Percentiles rank a stretch among this genome's conserved stretches.
Conservation (phyloP, 129 eudicot genomes). For the Heracleum sosnowskyi region DNA sequence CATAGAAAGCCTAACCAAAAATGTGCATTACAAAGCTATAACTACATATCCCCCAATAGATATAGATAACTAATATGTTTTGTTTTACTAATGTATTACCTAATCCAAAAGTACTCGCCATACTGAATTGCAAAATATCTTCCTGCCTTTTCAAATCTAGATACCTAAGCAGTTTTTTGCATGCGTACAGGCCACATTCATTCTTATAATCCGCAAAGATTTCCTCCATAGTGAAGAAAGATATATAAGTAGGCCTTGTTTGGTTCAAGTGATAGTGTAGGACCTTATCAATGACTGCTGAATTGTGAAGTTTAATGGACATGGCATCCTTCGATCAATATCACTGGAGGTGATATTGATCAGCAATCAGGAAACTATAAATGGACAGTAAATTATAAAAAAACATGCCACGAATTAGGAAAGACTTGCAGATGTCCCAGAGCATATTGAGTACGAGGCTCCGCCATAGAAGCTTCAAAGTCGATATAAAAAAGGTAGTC, state of each 20-base stretch:
- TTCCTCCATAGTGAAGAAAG: neutral
- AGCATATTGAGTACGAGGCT: slow-evolving; percentile 83
- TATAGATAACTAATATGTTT: neutral
- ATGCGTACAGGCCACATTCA: neutral
- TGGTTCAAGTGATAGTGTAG: neutral
- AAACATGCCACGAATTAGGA: slow-evolving; percentile 5
- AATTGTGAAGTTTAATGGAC: neutral
- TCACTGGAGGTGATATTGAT: no score
- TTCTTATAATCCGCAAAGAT: neutral
- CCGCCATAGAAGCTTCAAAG: slow-evolving; percentile 91
- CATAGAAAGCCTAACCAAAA: neutral
- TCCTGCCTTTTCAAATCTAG: neutral
- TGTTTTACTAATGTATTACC: neutral
- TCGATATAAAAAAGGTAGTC: slow-evolving; percentile 82
- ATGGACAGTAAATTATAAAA: neutral
- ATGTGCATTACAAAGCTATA: neutral
- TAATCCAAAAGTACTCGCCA: neutral
- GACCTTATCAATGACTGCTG: neutral
- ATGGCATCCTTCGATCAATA: neutral
- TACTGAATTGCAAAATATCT: neutral
- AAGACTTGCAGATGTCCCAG: slow-evolving; percentile 75
- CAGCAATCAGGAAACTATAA: neutral
- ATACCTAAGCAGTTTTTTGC: neutral
- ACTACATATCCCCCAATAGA: neutral
- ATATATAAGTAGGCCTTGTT: neutral